phyloP scores from a whole-genome alignment of 2,329 filamentous ascomycete species.

The Diaporthe sp. region DNA sequence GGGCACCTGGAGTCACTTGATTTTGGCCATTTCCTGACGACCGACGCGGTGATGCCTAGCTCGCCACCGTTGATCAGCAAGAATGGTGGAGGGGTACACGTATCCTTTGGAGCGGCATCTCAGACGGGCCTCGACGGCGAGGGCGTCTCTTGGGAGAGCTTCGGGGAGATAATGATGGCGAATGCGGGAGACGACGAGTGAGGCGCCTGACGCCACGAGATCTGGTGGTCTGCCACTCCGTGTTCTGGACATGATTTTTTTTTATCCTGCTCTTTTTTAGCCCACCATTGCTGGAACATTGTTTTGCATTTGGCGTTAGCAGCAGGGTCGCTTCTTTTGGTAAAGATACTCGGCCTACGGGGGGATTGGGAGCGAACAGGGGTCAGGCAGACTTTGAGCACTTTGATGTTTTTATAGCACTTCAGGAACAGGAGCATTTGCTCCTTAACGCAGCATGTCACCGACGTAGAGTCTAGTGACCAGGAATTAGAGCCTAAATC shows the following conservation, averaged over 20 bases:
- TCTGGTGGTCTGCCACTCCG: not conserved
- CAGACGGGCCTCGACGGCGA: conserved; percentile 43
- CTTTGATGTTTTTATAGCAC: conserved; percentile 24
- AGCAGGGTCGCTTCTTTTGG: not conserved
- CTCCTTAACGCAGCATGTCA: not conserved
- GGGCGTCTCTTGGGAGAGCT: conserved; percentile 36
- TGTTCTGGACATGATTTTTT: not conserved
- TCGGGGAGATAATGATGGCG: conserved; percentile 34
- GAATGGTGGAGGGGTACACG: conserved; percentile 32
- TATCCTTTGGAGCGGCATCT: conserved; percentile 45
- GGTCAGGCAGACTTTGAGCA: not conserved
- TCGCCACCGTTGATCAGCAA: conserved; percentile 59
- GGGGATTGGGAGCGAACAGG: not conserved
- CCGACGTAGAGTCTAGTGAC: not conserved
- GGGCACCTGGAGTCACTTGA: conserved; percentile 54
- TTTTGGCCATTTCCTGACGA: conserved; percentile 63
- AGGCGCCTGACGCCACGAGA: not conserved
- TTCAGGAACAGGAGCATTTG: not conserved
- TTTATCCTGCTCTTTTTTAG: not conserved
- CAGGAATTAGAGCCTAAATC: not conserved
- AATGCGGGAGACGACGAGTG: conserved; percentile 19
- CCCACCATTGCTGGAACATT: not conserved
- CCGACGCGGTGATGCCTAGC: conserved; percentile 63
- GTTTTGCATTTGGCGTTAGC: conserved; percentile 12
- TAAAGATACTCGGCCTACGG: not conserved